A percentile compares a stretch with the other conserved stretches of the same genome.
Conservation (phyloP, 73 alveolate genomes). For the Tetrahymena thermophila region DNA sequence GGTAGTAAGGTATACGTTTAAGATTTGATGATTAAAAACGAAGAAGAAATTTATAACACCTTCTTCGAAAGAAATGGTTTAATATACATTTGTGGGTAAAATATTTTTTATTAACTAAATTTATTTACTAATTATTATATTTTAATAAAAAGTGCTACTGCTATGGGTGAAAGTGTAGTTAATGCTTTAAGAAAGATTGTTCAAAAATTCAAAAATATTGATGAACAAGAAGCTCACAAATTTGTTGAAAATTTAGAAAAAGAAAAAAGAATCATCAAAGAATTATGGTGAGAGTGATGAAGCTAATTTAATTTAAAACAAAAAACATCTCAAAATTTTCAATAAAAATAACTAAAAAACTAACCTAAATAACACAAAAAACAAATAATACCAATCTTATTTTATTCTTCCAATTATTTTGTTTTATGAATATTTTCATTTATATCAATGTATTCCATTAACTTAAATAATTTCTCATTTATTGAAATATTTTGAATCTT, state of each 20-base stretch:
- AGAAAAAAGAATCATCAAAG: constrained; percentile 55
- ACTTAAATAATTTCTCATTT: no score
- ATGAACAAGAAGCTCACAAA: constrained; percentile 23
- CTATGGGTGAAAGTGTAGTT: constrained; percentile 64
- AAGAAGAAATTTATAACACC: constrained; percentile 1
- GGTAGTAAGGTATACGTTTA: constrained; percentile 72
- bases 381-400: background rate
- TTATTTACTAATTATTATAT: background rate
- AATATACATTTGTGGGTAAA: constrained; percentile 61
- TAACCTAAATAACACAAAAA: background rate
- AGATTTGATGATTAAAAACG: constrained; percentile 58
- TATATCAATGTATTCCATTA: background rate
- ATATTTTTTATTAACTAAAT: background rate
- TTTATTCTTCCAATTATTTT: background rate
- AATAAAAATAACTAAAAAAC: background rate
- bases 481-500: no score
- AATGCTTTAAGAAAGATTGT: constrained; percentile 28
- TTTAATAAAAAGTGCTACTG: constrained; percentile 20
- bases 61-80: constrained; percentile 24
- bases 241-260: constrained; percentile 43
- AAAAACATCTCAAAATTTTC: background rate
- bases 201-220: constrained; percentile 11
- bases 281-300: constrained; percentile 56
- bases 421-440: background rate
- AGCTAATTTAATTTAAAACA: background rate